Evolutionary conservation across 257 asterid species (phyloP).

Genomic region (Scutellaria galericulata): DNA sequence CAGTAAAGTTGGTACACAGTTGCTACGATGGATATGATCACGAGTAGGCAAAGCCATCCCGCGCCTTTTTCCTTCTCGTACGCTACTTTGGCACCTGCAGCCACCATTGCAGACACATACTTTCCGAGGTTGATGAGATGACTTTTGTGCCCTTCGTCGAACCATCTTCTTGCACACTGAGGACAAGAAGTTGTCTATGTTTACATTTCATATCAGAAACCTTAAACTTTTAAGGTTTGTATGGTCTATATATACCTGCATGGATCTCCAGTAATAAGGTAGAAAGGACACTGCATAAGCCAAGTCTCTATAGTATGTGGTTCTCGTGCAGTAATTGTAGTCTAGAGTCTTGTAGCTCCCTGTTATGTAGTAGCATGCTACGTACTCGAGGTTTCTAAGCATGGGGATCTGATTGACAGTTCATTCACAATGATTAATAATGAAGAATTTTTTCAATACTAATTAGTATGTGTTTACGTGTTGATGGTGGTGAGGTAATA

Average conservation of each 20-base stretch:
- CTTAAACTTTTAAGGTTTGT: background rate
- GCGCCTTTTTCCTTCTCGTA: constrained; percentile 75
- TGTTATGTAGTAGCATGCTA: constrained; percentile 87
- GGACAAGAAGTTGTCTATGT: no score
- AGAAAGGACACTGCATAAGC: constrained; percentile 94
- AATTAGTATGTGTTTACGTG: background rate
- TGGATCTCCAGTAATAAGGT: constrained; percentile 97
- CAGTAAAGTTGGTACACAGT: constrained; percentile 90
- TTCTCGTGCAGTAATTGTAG: constrained; percentile 77
- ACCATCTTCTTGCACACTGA: constrained; percentile 96
- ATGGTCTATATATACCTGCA: constrained; percentile 62
- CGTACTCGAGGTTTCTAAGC: constrained; percentile 75
- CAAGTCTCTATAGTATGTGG: constrained; percentile 73
- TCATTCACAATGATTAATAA: background rate
- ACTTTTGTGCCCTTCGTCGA: constrained; percentile 88
- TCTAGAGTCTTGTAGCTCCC: constrained; percentile 91
- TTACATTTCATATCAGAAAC: no score
- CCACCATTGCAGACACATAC: constrained; percentile 96
- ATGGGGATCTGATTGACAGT: constrained; percentile 64
- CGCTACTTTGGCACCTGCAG: constrained; percentile 93
- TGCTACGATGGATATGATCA: constrained; percentile 69
- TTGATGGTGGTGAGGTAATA: background rate
- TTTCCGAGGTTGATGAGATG: constrained; percentile 87
- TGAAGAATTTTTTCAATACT: background rate
- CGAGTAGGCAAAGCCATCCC: constrained; percentile 79